phyloP scores from a whole-genome alignment of 306 rosid genomes.

The Castanopsis chinensis region DNA sequence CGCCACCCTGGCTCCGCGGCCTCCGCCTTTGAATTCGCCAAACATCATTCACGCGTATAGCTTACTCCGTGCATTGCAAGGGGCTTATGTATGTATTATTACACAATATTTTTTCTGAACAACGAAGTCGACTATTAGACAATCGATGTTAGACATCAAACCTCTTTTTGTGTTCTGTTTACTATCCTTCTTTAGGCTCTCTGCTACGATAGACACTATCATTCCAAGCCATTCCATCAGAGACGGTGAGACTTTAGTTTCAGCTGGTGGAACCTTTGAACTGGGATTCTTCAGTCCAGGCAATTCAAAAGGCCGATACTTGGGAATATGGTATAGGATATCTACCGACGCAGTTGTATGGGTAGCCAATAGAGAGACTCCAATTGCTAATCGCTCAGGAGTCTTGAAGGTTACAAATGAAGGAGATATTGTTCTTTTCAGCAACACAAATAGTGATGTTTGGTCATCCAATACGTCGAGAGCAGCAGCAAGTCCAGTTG shows the following conservation, averaged over 20 bases:
- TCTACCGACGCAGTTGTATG: conserved; percentile 38
- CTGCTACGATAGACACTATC: conserved; percentile 32
- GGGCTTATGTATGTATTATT: too few species aligned
- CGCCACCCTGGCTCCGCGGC: too few species aligned
- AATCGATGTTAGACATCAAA: too few species aligned
- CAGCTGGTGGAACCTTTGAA: conserved; percentile 35
- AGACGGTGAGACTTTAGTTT: conserved; percentile 39
- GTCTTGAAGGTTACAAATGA: background rate
- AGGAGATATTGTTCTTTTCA: conserved; percentile 22
- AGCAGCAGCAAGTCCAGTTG: conserved; percentile 9
- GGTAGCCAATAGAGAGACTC: conserved; percentile 54
- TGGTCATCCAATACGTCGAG: conserved; percentile 11
- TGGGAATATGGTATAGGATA: conserved; percentile 62
- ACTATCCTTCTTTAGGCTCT: conserved; percentile 2
- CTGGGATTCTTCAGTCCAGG: conserved; percentile 61
- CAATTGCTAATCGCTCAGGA: conserved; percentile 33
- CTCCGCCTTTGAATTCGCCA: too few species aligned
- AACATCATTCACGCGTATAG: too few species aligned
- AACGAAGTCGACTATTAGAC: too few species aligned
- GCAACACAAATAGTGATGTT: background rate
- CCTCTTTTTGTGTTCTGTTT: background rate
- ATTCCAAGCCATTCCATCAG: conserved; percentile 24
- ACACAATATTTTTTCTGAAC: too few species aligned
- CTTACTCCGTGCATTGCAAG: too few species aligned
- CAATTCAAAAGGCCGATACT: conserved; percentile 34